Percentiles rank a stretch among this genome's conserved stretches.
phyloP scores from a whole-genome alignment of 2,329 filamentous ascomycete species.

The Fusarium sp. region DNA sequence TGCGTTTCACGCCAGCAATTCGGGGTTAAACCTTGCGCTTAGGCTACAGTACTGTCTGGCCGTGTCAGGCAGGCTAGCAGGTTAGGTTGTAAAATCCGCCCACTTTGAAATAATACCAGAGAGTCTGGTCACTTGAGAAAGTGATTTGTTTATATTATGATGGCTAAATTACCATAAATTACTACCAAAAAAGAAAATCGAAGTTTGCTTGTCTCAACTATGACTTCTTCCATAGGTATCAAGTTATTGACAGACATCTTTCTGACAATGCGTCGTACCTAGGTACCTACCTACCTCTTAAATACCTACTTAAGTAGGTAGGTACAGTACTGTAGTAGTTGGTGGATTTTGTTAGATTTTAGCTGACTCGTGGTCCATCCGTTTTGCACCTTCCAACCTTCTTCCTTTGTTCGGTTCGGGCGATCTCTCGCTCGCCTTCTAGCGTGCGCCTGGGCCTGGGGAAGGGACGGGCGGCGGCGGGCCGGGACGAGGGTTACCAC shows the following conservation, averaged over 20 bases:
- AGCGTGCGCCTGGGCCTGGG: slow-evolving; percentile 26
- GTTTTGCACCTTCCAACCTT: slow-evolving; percentile 10
- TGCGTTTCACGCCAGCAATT: slow-evolving; percentile 3
- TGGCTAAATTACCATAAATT: too few relatives aligned
- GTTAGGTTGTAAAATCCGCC: neutral
- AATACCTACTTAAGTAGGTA: too few relatives aligned
- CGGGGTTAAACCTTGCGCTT: slow-evolving; percentile 17
- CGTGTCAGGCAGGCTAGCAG: neutral
- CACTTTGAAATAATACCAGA: neutral
- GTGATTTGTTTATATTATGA: too few relatives aligned
- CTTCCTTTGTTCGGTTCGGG: slow-evolving; percentile 17
- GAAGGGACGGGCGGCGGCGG: slow-evolving; percentile 29
- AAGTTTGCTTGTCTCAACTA: neutral
- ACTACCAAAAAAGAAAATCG: neutral
- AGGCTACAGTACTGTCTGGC: neutral
- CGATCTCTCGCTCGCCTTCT: slow-evolving; percentile 19
- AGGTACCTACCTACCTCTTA: too few relatives aligned
- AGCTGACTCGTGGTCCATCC: slow-evolving; percentile 18
- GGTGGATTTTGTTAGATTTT: neutral
- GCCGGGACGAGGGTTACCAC: slow-evolving; percentile 19
- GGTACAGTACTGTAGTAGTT: neutral
- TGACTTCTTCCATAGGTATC: too few relatives aligned
- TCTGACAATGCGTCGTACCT: neutral
- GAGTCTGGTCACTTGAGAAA: neutral
- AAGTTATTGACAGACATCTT: too few relatives aligned